These are phyloP conservation scores for Fusarium sp. DNA, from an alignment of 2,329 filamentous ascomycete genomes.

Conservation along the genomic window DNA sequence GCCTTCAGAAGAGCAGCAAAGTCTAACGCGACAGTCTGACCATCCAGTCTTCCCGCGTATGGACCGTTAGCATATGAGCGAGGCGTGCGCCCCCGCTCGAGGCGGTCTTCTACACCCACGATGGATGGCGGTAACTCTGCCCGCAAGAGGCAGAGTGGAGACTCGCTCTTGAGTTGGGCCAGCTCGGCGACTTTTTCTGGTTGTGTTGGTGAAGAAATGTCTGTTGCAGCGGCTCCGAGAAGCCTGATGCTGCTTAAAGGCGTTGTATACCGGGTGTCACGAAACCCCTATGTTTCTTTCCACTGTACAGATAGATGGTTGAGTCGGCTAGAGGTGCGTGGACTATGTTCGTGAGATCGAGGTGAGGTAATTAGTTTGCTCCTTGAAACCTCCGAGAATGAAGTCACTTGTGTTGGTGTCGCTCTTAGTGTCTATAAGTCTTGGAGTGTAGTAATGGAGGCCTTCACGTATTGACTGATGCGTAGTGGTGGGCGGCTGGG, in stretches of 20 bases:
- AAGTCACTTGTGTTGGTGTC: slow-evolving; percentile 9
- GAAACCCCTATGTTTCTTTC: slow-evolving; percentile 1
- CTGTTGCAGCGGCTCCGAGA: slow-evolving; percentile 31
- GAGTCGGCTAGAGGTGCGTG: background rate
- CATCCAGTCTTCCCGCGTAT: slow-evolving; percentile 41
- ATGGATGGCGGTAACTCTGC: slow-evolving; percentile 51
- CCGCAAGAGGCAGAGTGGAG: slow-evolving; percentile 55
- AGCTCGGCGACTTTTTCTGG: slow-evolving; percentile 48
- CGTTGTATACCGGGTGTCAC: slow-evolving; percentile 24
- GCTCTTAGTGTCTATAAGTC: slow-evolving; percentile 12
- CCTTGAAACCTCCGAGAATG: background rate
- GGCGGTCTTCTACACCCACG: slow-evolving; percentile 43
- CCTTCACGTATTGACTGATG: slow-evolving; percentile 26
- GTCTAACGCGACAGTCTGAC: slow-evolving; percentile 82
- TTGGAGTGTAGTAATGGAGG: slow-evolving; percentile 26
- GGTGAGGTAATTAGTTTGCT: background rate
- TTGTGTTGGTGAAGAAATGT: slow-evolving; percentile 15
- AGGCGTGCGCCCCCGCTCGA: slow-evolving; percentile 44
- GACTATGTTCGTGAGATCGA: background rate
- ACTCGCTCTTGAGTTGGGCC: slow-evolving; percentile 56
- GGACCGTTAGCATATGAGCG: slow-evolving; percentile 45
- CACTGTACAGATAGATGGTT: slow-evolving; percentile 2
- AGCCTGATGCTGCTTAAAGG: slow-evolving; percentile 33
- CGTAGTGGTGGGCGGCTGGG: slow-evolving; percentile 41
- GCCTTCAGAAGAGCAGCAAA: slow-evolving; percentile 89